phyloP scores from a whole-genome alignment of 495 filamentous ascomycete genomes.

The Lasiosphaeria miniovina region DNA sequence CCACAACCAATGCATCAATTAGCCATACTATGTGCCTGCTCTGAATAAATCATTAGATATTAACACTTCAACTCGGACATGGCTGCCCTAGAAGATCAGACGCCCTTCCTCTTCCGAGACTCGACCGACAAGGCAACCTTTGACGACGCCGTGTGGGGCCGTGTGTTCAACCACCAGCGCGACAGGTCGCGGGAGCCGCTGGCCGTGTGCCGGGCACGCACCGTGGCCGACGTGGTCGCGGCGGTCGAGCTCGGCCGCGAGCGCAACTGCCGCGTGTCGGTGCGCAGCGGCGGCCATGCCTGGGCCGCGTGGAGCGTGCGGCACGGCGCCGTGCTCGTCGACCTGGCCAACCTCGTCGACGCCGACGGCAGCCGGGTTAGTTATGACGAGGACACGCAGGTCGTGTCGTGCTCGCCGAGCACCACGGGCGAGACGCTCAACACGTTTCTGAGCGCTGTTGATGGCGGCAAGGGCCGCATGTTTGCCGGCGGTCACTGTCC shows the following conservation, averaged over 20 bases:
- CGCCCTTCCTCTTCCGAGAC: conserved; percentile 16
- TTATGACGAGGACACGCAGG: conserved; percentile 32
- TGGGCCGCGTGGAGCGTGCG: conserved; percentile 54
- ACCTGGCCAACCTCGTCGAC: conserved; percentile 23
- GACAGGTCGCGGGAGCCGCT: conserved; percentile 37
- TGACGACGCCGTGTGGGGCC: conserved; percentile 25
- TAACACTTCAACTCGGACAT: too few relatives aligned
- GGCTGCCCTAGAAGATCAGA: too few relatives aligned
- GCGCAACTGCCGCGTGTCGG: conserved; percentile 41
- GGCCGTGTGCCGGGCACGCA: conserved; percentile 44
- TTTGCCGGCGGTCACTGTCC: conserved; percentile 56
- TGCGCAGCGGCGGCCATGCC: conserved; percentile 54
- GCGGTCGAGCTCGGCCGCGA: conserved; percentile 44
- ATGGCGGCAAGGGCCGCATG: conserved; percentile 37
- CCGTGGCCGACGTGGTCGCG: conserved; percentile 37
- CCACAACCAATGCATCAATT: too few relatives aligned
- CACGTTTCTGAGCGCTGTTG: conserved; percentile 23
- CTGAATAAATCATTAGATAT: too few relatives aligned
- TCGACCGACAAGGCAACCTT: conserved; percentile 18
- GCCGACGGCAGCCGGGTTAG: conserved; percentile 23
- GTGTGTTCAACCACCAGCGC: conserved; percentile 33
- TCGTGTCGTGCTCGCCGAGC: conserved; percentile 42
- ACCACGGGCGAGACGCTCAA: conserved; percentile 46
- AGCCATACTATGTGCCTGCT: too few relatives aligned
- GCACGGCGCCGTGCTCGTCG: conserved; percentile 49